Evolutionary conservation across 1,284 basidiomycete genomes (phyloP), one percentile per base, ranked within the genome.

Genomic region (Melanopsichium pennsylvanicum): DNA sequence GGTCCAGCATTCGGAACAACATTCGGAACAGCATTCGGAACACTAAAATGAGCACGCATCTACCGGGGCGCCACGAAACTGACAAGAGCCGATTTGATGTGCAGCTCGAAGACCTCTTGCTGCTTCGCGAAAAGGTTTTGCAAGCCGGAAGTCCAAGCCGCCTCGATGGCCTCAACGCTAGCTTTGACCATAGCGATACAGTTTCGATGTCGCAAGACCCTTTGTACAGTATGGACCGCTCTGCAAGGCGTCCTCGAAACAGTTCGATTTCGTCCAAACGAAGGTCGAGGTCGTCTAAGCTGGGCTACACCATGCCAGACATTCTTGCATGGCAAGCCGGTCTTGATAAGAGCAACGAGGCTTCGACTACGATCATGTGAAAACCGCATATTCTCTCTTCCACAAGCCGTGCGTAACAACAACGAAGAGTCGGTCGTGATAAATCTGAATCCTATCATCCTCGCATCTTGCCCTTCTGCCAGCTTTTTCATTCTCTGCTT

Each of bases 301-400:
- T 47, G 4, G 62, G 62, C 1, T 66, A 55, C 27, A 55, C 50
- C 9, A n/a, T 42, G 35, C 56, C 56, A 8, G 62, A 66, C n/a
- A 66, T 66, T 29, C 21, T 55, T 21, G 56, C 62, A 13, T 66
- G 62, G 62, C 56, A 66, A 22, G 50, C 45, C 4, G 61, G 61
- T 4, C 45, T 64, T 10, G 41, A 38, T 11, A n/a, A 27, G 39
- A 37, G 35, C 29, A 26, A 1, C 9, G 26, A n/a, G 4, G 19
- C 12, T 22, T 40, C 43, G 8, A 35, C 36, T 7, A 31, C 23
- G 8, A 43, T 39, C 21, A 19, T n/a, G 5, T 54, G 18, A 39
- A n/a, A n/a, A n/a, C n/a, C n/a, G n/a, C n/a, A n/a, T n/a, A n/a
- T n/a, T n/a, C n/a, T n/a, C n/a, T n/a, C n/a, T n/a, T n/a, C n/a